Evolutionary conservation across 140 eudicot species (phyloP).

Genomic region (Erigeron philadelphicus): DNA sequence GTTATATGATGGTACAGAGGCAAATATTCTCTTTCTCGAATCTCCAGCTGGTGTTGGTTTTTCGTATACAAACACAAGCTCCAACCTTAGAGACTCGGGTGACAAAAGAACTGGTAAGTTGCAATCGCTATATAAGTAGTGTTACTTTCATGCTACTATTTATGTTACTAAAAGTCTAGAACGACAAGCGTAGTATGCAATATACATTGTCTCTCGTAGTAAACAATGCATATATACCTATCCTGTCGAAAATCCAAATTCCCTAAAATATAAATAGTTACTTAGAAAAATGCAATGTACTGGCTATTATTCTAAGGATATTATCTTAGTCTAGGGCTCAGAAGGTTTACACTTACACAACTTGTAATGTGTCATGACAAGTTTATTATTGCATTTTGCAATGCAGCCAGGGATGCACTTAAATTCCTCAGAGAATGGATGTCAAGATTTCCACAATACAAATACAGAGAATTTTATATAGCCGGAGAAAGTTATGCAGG

Average conservation of each 20-base stretch:
- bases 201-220: not conserved
- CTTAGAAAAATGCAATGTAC: not conserved
- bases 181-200: not conserved
- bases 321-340: too few relatives aligned
- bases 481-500: slow-evolving; percentile 94
- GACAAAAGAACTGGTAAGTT: slow-evolving; percentile 70
- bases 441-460: slow-evolving; percentile 67
- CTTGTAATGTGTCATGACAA: not conserved
- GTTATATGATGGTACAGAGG: slow-evolving; percentile 37
- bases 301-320: too few relatives aligned
- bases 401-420: slow-evolving; percentile 66
- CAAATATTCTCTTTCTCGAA: slow-evolving; percentile 76
- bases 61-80: slow-evolving; percentile 71
- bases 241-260: not conserved
- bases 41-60: slow-evolving; percentile 90
- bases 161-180: not conserved
- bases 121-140: not conserved
- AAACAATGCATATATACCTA: not conserved
- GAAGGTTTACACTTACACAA: too few relatives aligned
- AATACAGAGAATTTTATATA: slow-evolving; percentile 61
- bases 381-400: not conserved
- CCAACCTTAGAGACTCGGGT: slow-evolving; percentile 56
- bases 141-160: not conserved
- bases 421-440: slow-evolving; percentile 57
- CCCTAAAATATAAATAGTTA: not conserved